Evolutionary conservation across 805 yeast genomes (phyloP).

Genomic region (Grigorovia jiainica): DNA sequence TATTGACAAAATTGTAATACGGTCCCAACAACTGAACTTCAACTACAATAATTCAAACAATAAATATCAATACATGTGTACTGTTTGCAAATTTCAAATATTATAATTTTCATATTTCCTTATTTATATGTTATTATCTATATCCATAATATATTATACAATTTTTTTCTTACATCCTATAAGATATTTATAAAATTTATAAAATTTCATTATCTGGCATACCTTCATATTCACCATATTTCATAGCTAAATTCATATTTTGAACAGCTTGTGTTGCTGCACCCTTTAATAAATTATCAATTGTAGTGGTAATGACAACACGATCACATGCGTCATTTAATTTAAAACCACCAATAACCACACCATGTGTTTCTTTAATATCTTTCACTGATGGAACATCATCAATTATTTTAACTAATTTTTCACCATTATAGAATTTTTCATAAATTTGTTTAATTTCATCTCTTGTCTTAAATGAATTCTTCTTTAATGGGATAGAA

Average conservation of each 20-base stretch:
- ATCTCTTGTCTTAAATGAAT: conserved; percentile 54
- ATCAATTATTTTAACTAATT: conserved; percentile 73
- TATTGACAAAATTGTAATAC: too few species aligned
- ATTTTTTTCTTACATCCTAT: too few species aligned
- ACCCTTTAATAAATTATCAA: conserved; percentile 92
- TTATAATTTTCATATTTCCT: too few species aligned
- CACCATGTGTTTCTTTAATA: conserved; percentile 89
- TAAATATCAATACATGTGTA: too few species aligned
- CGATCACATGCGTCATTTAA: conserved; percentile 82
- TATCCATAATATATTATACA: not conserved
- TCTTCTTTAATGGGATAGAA: conserved; percentile 71
- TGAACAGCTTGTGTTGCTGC: conserved; percentile 98
- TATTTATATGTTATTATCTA: not conserved
- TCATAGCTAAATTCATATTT: conserved; percentile 82
- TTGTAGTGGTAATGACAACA: conserved; percentile 89
- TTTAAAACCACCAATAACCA: conserved; percentile 90
- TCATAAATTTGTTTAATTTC: conserved; percentile 70
- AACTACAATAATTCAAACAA: too few species aligned
- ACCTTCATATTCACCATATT: conserved; percentile 91
- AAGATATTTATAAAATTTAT: conserved; percentile 1
- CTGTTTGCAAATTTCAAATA: too few species aligned
- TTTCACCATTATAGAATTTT: conserved; percentile 81
- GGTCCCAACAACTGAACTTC: too few species aligned
- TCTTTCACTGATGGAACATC: conserved; percentile 91
- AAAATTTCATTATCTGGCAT: conserved; percentile 65